Percentiles rank a stretch among this genome's conserved stretches.
Evolutionary conservation across 2,329 filamentous ascomycete genomes (phyloP).

Genomic region (Orbilia quercus): DNA sequence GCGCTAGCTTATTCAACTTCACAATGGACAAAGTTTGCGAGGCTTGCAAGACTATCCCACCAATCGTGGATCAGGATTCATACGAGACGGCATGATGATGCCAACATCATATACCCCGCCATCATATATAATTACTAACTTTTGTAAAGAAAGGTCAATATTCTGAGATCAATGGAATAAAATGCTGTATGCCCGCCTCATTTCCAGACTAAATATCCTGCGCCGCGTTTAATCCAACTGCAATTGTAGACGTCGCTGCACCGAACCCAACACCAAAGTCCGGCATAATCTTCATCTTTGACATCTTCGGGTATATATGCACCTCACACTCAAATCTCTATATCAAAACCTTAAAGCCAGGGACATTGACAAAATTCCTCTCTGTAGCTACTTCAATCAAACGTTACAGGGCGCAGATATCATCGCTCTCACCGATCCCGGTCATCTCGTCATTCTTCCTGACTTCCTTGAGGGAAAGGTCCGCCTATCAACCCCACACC

Average conservation of each 20-base stretch:
- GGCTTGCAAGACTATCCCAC: slow-evolving; percentile 50
- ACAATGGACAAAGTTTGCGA: slow-evolving; percentile 51
- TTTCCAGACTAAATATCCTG: neutral
- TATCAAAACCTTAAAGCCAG: neutral
- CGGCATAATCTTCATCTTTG: slow-evolving; percentile 46
- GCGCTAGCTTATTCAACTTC: no score
- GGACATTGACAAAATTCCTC: neutral
- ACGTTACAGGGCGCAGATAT: slow-evolving; percentile 51
- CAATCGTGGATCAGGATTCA: slow-evolving; percentile 31
- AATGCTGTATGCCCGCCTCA: slow-evolving; percentile 47
- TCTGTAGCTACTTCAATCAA: slow-evolving; percentile 33
- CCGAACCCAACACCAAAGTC: slow-evolving; percentile 38
- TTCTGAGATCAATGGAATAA: slow-evolving; percentile 34
- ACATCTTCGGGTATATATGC: slow-evolving; percentile 48
- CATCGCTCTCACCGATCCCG: slow-evolving; percentile 44
- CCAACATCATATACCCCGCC: neutral
- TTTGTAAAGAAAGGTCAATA: slow-evolving; percentile 39
- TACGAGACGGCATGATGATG: slow-evolving; percentile 27
- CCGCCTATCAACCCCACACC: neutral
- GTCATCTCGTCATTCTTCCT: slow-evolving; percentile 77
- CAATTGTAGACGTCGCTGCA: slow-evolving; percentile 35
- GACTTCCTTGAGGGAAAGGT: slow-evolving; percentile 84
- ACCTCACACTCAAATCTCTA: neutral
- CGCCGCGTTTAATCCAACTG: neutral
- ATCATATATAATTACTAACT: neutral